phyloP scores from a whole-genome alignment of 2,329 filamentous ascomycete genomes.

The Coniella vitis region DNA sequence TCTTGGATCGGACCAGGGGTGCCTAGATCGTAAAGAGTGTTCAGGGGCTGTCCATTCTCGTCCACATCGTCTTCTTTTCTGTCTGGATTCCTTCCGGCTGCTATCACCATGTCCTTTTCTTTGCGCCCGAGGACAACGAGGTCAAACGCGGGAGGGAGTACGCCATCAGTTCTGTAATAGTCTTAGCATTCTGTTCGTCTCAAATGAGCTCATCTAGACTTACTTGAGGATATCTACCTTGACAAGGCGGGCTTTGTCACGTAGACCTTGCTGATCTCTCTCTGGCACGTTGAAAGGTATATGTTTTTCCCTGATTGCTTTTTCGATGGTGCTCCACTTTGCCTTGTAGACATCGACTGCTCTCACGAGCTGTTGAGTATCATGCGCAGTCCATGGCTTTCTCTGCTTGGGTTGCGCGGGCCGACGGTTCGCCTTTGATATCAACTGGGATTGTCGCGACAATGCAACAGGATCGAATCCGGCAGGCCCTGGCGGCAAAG shows the following conservation, averaged over 20 bases:
- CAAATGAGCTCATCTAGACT: conserved; percentile 12
- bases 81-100: conserved; percentile 41
- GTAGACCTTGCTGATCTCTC: conserved; percentile 49
- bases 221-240: conserved; percentile 46
- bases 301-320: conserved; percentile 22
- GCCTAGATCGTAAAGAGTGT: conserved; percentile 24
- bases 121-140: conserved; percentile 43
- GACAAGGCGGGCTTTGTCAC: conserved; percentile 51
- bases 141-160: conserved; percentile 44
- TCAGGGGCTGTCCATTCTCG: conserved; percentile 29
- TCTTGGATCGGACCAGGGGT: conserved; percentile 1
- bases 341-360: conserved; percentile 32
- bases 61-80: conserved; percentile 41
- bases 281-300: conserved; percentile 31
- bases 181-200: not conserved
- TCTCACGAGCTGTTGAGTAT: conserved; percentile 34
- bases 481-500: conserved; percentile 1
- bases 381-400: conserved; percentile 35
- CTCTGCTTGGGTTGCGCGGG: conserved; percentile 28
- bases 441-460: conserved; percentile 20
- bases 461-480: conserved; percentile 21
- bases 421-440: conserved; percentile 23
- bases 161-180: conserved; percentile 29
- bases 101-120: conserved; percentile 35
- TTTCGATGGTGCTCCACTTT: conserved; percentile 34